Evolutionary conservation across 306 rosid species (phyloP).

Genomic region (Boehmeria nivea): DNA sequence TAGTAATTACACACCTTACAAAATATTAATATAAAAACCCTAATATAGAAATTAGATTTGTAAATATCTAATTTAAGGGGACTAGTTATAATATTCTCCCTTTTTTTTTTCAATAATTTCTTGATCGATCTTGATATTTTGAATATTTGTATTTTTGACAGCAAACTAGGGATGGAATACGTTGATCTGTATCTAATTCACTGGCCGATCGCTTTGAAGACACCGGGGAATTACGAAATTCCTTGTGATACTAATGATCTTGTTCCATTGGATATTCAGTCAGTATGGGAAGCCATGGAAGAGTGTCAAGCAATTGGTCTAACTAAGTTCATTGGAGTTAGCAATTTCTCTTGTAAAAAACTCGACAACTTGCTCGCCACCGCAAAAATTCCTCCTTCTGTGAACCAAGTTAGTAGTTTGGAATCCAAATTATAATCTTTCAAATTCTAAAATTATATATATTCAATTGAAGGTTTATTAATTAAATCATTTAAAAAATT

Average conservation of each 20-base stretch:
- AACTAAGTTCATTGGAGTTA: slow-evolving; percentile 71
- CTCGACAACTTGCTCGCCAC: slow-evolving; percentile 55
- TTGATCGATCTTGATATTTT: too few relatives aligned
- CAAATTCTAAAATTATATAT: neutral
- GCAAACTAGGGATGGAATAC: slow-evolving; percentile 28
- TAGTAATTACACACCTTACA: too few relatives aligned
- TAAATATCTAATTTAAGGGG: neutral
- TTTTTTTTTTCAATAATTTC: too few relatives aligned
- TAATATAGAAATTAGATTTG: neutral
- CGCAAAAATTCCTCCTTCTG: slow-evolving; percentile 59
- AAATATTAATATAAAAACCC: too few relatives aligned
- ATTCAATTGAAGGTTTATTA: too few relatives aligned
- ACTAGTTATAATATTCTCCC: neutral
- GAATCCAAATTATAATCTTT: neutral
- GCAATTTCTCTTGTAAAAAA: slow-evolving; percentile 67
- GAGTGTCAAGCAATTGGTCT: slow-evolving; percentile 69
- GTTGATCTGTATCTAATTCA: slow-evolving; percentile 36
- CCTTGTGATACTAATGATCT: slow-evolving; percentile 36
- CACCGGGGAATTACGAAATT: slow-evolving; percentile 5
- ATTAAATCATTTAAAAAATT: too few relatives aligned
- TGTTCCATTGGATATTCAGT: slow-evolving; percentile 46
- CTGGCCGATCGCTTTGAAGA: slow-evolving; percentile 24
- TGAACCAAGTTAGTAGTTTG: slow-evolving; percentile 46
- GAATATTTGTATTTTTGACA: neutral
- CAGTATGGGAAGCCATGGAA: slow-evolving; percentile 77